Evolutionary conservation across 495 filamentous ascomycete species (phyloP).

Genomic region (Aspergillus cavernicola): DNA sequence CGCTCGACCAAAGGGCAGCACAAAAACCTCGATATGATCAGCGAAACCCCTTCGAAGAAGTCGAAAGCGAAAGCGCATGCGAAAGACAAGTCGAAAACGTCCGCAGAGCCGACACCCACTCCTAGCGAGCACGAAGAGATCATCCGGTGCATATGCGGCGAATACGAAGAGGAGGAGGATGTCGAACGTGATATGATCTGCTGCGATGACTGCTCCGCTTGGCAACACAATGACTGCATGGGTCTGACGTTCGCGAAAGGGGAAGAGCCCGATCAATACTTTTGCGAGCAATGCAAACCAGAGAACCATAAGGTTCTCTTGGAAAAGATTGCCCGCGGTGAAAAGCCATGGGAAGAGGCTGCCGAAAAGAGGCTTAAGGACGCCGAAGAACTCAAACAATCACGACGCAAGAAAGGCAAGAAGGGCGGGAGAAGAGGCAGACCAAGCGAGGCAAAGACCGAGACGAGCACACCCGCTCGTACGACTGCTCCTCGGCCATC

Average conservation of each 20-base stretch:
- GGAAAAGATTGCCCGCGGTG: slow-evolving; percentile 68
- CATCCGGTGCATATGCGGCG: slow-evolving; percentile 91
- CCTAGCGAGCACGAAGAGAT: slow-evolving; percentile 67
- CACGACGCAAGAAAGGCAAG: slow-evolving; percentile 46
- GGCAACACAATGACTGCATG: slow-evolving; percentile 98
- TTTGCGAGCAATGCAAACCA: slow-evolving; percentile 84
- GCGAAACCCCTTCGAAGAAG: slow-evolving; percentile 60
- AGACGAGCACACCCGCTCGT: slow-evolving; percentile 31
- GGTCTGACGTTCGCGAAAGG: slow-evolving; percentile 73
- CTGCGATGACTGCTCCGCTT: slow-evolving; percentile 85
- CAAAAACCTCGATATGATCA: slow-evolving; percentile 69
- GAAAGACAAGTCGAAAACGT: slow-evolving; percentile 49
- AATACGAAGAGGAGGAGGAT: slow-evolving; percentile 76
- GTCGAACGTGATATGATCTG: slow-evolving; percentile 81
- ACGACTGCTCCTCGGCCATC: slow-evolving; percentile 30
- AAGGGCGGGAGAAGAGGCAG: slow-evolving; percentile 39
- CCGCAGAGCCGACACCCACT: slow-evolving; percentile 48
- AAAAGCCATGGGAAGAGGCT: slow-evolving; percentile 79
- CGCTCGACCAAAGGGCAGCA: slow-evolving; percentile 95
- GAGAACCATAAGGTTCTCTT: slow-evolving; percentile 75
- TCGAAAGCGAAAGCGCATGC: slow-evolving; percentile 57
- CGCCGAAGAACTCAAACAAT: slow-evolving; percentile 45
- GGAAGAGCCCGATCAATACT: slow-evolving; percentile 74
- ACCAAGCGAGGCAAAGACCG: slow-evolving; percentile 37
- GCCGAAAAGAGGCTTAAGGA: slow-evolving; percentile 50